Evolutionary conservation across 202 grass and related monocot genomes (phyloP).

Genomic region (Zoysia matrella): DNA sequence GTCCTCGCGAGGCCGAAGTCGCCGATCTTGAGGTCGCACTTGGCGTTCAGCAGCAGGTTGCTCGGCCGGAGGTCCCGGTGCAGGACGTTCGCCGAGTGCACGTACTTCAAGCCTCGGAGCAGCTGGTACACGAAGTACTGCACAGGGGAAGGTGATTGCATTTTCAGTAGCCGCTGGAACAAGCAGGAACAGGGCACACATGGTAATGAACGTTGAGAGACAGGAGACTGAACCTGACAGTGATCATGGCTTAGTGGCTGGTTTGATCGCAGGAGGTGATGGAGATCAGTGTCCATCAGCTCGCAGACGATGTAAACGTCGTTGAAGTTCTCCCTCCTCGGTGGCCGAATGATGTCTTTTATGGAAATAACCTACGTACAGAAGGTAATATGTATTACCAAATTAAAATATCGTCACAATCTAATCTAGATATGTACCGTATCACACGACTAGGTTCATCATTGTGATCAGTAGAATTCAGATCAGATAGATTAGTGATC

Average conservation of each 20-base stretch:
- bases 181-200: neutral
- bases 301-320: no score
- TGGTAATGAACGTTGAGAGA: neutral
- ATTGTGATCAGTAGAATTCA: no score
- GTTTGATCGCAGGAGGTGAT: conserved; percentile 88
- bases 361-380: no score
- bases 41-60: conserved; percentile 87
- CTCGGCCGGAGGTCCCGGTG: conserved; percentile 96
- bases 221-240: conserved; percentile 73
- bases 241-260: conserved; percentile 93
- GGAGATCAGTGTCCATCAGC: no score
- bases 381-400: conserved; percentile 5
- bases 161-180: neutral
- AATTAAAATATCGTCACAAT: no score
- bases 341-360: no score
- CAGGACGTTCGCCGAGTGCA: conserved; percentile 92
- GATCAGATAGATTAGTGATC: no score
- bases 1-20: conserved; percentile 95
- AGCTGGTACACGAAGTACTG: conserved; percentile 95
- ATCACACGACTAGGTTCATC: no score
- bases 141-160: neutral
- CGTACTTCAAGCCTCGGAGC: conserved; percentile 93
- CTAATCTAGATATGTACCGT: no score
- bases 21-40: conserved; percentile 94
- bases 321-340: no score